These are phyloP conservation scores for Camillea tinctor DNA, from an alignment of 2,329 filamentous ascomycete genomes.

Conservation along the genomic window DNA sequence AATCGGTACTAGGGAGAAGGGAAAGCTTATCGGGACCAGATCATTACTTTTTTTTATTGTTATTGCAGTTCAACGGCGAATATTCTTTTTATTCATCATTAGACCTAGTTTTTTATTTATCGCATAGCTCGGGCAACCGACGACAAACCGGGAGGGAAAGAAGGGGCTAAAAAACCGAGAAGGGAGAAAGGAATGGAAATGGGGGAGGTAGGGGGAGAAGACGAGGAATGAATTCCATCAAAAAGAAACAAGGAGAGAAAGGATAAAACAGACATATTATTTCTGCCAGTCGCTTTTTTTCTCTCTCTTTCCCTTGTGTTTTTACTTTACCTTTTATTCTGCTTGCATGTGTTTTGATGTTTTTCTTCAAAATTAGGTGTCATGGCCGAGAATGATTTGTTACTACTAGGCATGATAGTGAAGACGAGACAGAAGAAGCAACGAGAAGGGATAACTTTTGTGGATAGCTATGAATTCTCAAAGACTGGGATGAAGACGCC, in stretches of 20 bases:
- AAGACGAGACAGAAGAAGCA: not conserved
- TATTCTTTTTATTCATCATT: slow-evolving; percentile 4
- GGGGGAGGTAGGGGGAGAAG: too few species aligned
- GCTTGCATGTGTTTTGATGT: not conserved
- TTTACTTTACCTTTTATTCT: not conserved
- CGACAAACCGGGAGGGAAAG: slow-evolving; percentile 3
- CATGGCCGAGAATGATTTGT: not conserved
- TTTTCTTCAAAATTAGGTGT: not conserved
- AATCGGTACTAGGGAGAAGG: not conserved
- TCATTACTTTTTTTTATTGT: not conserved
- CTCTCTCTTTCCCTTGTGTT: not conserved
- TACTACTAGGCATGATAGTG: not conserved
- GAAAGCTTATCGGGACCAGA: not conserved
- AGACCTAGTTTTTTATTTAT: slow-evolving; percentile 19
- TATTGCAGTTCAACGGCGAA: not conserved
- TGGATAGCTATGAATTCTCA: not conserved
- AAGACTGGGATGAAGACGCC: not conserved
- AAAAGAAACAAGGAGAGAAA: not conserved
- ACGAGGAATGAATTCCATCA: not conserved
- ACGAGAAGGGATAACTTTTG: not conserved
- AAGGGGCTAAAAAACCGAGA: not conserved
- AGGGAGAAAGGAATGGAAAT: not conserved
- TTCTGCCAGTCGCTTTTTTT: not conserved
- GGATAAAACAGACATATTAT: not conserved
- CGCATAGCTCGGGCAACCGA: slow-evolving; percentile 30